Evolutionary conservation across 2,329 filamentous ascomycete genomes (phyloP).

Genomic region (Nannizzia gypsea): DNA sequence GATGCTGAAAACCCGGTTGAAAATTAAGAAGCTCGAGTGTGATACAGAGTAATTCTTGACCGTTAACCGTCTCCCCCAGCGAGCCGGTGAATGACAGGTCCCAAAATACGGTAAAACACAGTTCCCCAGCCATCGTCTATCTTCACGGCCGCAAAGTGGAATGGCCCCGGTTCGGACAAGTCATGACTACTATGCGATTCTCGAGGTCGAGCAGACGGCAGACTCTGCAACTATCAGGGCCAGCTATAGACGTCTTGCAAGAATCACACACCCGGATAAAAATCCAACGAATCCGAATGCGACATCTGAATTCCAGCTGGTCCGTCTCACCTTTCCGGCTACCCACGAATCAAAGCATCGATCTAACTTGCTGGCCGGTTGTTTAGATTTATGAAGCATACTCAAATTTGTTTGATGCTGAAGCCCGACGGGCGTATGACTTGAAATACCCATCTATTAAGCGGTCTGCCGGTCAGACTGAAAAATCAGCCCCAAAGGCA

Average conservation of each 20-base stretch:
- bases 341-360: background rate
- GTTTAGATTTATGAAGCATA: background rate
- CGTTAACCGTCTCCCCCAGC: background rate
- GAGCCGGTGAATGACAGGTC: background rate
- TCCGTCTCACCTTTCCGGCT: background rate
- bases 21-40: too few relatives aligned
- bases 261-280: constrained; percentile 12
- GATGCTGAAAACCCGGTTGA: too few relatives aligned
- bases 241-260: constrained; percentile 11
- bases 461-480: background rate
- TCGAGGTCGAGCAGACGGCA: constrained; percentile 9
- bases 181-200: constrained; percentile 13
- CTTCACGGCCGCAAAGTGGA: background rate
- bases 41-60: too few relatives aligned
- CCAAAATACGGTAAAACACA: background rate
- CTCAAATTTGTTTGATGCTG: background rate
- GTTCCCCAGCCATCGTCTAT: background rate
- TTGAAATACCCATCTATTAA: background rate
- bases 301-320: constrained; percentile 12
- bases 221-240: constrained; percentile 7
- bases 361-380: background rate
- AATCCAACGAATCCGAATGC: constrained; percentile 8
- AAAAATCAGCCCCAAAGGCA: background rate
- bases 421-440: background rate
- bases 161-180: background rate